Evolutionary conservation across 495 filamentous ascomycete genomes (phyloP).

Genomic region (Talaromyces borbonicus): DNA sequence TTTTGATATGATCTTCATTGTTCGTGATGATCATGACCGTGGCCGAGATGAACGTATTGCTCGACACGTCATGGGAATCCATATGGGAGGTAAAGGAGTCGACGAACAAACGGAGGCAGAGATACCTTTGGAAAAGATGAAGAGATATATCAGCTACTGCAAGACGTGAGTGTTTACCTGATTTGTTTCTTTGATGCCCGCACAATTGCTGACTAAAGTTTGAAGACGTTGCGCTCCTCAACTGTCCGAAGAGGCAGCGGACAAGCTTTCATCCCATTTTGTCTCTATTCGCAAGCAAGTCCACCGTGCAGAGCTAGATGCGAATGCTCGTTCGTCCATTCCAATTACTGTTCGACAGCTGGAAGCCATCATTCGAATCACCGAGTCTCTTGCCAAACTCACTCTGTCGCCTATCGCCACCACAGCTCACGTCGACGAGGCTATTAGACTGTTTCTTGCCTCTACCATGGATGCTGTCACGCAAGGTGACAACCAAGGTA

Average conservation of each 20-base stretch:
- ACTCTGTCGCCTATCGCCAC: constrained; percentile 75
- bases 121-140: constrained; percentile 92
- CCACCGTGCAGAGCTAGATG: constrained; percentile 76
- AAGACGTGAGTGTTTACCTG: constrained; percentile 62
- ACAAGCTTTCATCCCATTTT: constrained; percentile 96
- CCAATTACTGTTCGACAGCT: constrained; percentile 97
- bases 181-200: background rate
- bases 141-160: constrained; percentile 96
- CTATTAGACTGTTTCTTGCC: constrained; percentile 93
- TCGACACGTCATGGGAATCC: constrained; percentile 93
- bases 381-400: constrained; percentile 89
- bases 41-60: constrained; percentile 88
- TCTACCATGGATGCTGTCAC: constrained; percentile 97
- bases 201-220: background rate
- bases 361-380: constrained; percentile 94
- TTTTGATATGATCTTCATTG: constrained; percentile 99
- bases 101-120: constrained; percentile 80
- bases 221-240: constrained; percentile 81
- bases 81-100: constrained; percentile 81
- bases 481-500: constrained; percentile 71
- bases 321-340: constrained; percentile 81
- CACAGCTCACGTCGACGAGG: constrained; percentile 91
- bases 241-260: constrained; percentile 83
- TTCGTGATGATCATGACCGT: constrained; percentile 88
- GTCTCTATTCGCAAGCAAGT: constrained; percentile 93